Evolutionary conservation across 345 rosid species (phyloP), one percentile per base, ranked within the genome.

Genomic region (Aegle marmelos): DNA sequence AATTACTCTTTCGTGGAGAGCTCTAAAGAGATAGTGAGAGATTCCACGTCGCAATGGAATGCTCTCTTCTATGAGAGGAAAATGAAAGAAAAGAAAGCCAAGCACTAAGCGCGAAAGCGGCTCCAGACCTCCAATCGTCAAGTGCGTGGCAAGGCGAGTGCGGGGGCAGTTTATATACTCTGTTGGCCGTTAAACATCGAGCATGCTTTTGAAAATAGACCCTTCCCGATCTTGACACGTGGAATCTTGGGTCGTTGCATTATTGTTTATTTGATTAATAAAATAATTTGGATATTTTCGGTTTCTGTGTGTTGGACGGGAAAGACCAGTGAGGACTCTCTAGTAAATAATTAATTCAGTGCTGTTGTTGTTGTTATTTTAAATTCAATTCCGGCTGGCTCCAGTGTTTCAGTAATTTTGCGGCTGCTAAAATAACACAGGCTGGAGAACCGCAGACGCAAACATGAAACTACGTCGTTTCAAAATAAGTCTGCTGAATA

Each of bases 191-290:
- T 76, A 76, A 67, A 76, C 0, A 1, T 34, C 79, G 73, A 67
- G 27, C 79, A 25, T 24, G 56, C 67, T 50, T 6, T 21, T 4
- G 27, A n/a, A 17, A 19, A 70, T 54, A 62, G 25, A 80, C 36
- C 61, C 71, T 54, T 73, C 77, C 28, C 4, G 69, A 80, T 78
- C 61, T 37, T 39, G 81, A 72, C 88, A 79, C 73, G 82, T 80
- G 77, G 74, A 71, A 22, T 4, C 27, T 37, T 0, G 21, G 19
- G 5, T 14, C 14, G 48, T 36, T 21, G 13, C 17, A 2, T 13
- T 30, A 9, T 74, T 63, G 1, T n/a, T 2, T 19, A 2, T 31
- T 14, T 9, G 3, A 1, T 2, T 31, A 6, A 7, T 64, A 14
- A 68, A 77, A 72, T 45, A 76, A 54, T 57, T 64, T 21, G 53